Percentiles rank a stretch among this genome's conserved stretches.
These are phyloP conservation scores for Lavandula angustifolia DNA, from an alignment of 257 asterid genomes.

Conservation along the genomic window DNA sequence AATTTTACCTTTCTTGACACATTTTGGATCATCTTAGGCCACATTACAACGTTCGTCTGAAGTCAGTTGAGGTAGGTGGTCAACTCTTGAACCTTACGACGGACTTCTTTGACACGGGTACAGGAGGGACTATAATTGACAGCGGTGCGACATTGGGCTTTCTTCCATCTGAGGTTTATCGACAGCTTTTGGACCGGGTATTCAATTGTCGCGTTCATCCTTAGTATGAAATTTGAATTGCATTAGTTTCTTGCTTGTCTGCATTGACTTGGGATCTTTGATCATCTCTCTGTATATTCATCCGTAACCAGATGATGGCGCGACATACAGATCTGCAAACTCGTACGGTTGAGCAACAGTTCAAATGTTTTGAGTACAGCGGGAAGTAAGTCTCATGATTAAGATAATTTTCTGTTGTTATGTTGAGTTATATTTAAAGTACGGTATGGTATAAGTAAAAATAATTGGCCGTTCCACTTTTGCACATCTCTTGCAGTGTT, in stretches of 20 bases:
- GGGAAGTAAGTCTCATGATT: constrained; percentile 60
- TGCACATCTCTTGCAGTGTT: constrained; percentile 62
- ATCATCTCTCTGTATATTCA: constrained; percentile 5
- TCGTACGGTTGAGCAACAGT: constrained; percentile 62
- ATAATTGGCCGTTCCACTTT: constrained; percentile 21
- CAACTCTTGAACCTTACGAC: constrained; percentile 57
- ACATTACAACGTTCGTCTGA: constrained; percentile 73
- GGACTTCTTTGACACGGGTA: constrained; percentile 44
- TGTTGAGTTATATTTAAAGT: too few species aligned
- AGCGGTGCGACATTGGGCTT: constrained; percentile 96
- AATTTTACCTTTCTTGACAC: not conserved
- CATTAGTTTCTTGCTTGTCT: constrained; percentile 24
- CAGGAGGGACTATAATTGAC: constrained; percentile 71
- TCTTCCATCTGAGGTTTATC: constrained; percentile 71
- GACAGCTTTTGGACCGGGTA: constrained; percentile 55
- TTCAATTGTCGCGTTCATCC: constrained; percentile 19
- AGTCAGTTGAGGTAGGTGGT: constrained; percentile 83
- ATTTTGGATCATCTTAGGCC: constrained; percentile 47
- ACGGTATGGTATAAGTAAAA: too few species aligned
- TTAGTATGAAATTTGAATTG: constrained; percentile 15
- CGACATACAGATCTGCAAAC: constrained; percentile 57
- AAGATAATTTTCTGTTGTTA: not conserved
- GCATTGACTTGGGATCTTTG: too few species aligned
- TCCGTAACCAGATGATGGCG: constrained; percentile 55
- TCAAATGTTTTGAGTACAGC: constrained; percentile 63